Percentiles rank a stretch among this genome's conserved stretches.
Conservation (phyloP, 1,139 yeast genomes). For the Fermentozyma sake region DNA sequence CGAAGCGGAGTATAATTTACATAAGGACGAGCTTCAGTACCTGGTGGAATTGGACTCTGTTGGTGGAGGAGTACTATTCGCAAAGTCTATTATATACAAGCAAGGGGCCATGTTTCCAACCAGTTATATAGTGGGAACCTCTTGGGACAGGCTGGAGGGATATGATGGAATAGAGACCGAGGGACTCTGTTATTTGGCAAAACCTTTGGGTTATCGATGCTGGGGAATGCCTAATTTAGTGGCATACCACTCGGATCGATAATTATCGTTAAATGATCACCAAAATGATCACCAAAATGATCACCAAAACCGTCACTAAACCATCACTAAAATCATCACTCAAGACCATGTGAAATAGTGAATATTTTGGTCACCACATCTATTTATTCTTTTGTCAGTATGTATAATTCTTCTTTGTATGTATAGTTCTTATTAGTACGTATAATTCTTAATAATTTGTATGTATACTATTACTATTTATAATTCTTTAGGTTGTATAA, state of each 20-base stretch:
- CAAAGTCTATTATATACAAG: slow-evolving; percentile 35
- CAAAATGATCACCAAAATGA: too few relatives aligned
- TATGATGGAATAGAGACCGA: slow-evolving; percentile 53
- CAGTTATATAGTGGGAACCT: slow-evolving; percentile 40
- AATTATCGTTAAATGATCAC: too few relatives aligned
- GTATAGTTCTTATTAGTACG: too few relatives aligned
- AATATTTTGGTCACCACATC: too few relatives aligned
- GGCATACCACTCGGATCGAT: slow-evolving; percentile 17
- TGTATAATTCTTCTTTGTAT: too few relatives aligned
- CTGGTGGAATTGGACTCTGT: slow-evolving; percentile 39
- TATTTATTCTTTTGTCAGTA: too few relatives aligned
- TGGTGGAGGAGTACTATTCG: slow-evolving; percentile 47
- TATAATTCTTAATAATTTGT: too few relatives aligned
- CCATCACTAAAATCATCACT: too few relatives aligned
- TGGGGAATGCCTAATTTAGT: slow-evolving; percentile 40
- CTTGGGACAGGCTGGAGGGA: slow-evolving; percentile 47
- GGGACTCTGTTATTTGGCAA: slow-evolving; percentile 47
- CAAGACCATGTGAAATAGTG: too few relatives aligned
- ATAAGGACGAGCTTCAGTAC: slow-evolving; percentile 12
- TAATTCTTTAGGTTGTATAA: slow-evolving; percentile 1
- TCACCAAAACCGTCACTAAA: neutral
- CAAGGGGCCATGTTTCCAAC: slow-evolving; percentile 47
- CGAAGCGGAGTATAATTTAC: slow-evolving; percentile 12
- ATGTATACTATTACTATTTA: slow-evolving; percentile 2
- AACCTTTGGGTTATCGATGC: slow-evolving; percentile 39